These are phyloP conservation scores for Malassezia yamatoensis DNA, from an alignment of 1,284 basidiomycete genomes.

Conservation along the genomic window DNA sequence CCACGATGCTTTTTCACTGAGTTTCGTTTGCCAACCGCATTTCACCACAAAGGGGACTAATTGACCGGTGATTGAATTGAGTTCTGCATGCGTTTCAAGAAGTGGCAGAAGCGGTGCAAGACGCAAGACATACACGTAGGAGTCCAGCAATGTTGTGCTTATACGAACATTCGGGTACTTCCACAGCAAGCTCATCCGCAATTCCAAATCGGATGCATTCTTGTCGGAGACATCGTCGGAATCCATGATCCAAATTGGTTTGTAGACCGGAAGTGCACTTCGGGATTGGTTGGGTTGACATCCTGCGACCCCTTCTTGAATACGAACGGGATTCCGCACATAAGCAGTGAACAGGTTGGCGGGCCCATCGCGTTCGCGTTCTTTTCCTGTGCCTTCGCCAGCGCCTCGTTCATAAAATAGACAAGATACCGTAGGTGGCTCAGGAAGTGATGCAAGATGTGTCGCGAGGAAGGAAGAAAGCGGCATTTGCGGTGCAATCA, in stretches of 20 bases:
- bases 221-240: conserved; percentile 32
- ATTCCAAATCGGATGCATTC: conserved; percentile 31
- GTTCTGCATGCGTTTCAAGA: conserved; percentile 26
- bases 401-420: conserved; percentile 40
- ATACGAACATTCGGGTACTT: conserved; percentile 29
- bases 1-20: conserved; percentile 39
- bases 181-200: conserved; percentile 36
- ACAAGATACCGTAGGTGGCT: conserved; percentile 28
- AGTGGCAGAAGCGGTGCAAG: conserved; percentile 29
- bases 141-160: conserved; percentile 39
- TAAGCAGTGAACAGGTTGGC: conserved; percentile 36
- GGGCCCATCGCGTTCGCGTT: conserved; percentile 43
- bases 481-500: conserved; percentile 35
- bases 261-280: conserved; percentile 20
- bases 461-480: conserved; percentile 30
- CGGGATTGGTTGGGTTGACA: conserved; percentile 2
- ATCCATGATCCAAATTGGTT: conserved; percentile 31
- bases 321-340: conserved; percentile 16
- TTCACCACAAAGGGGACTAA: conserved; percentile 42
- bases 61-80: conserved; percentile 39
- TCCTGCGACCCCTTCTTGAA: conserved; percentile 17
- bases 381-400: conserved; percentile 39
- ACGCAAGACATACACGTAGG: conserved; percentile 39
- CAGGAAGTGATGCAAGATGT: conserved; percentile 23
- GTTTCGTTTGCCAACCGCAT: conserved; percentile 37